phyloP scores from a whole-genome alignment of 2,329 filamentous ascomycete genomes.

The Colletotrichum endophyticum region DNA sequence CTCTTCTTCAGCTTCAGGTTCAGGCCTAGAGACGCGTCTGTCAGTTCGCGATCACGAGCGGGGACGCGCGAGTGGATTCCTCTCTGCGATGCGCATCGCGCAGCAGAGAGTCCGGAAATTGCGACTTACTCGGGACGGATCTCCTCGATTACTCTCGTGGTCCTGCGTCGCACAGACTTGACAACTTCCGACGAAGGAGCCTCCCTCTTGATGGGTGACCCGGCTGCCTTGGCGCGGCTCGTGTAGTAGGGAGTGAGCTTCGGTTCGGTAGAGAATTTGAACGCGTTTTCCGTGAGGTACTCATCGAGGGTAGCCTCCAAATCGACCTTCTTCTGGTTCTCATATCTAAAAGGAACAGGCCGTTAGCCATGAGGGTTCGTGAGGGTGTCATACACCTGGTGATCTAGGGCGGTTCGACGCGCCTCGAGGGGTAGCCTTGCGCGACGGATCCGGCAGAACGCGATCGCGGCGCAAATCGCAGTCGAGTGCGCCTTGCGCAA shows the following conservation, averaged over 20 bases:
- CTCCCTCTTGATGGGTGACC: slow-evolving; percentile 67
- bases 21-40: not conserved
- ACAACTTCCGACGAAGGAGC: slow-evolving; percentile 42
- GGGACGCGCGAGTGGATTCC: not conserved
- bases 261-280: slow-evolving; percentile 66
- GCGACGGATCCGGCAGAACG: slow-evolving; percentile 19
- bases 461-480: not conserved
- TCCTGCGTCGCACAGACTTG: slow-evolving; percentile 51
- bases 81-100: not conserved
- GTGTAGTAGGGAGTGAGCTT: slow-evolving; percentile 79
- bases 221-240: slow-evolving; percentile 62
- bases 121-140: slow-evolving; percentile 46
- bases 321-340: slow-evolving; percentile 77
- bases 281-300: slow-evolving; percentile 72
- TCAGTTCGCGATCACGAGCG: slow-evolving; percentile 4
- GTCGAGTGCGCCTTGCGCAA: not conserved
- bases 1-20: not conserved
- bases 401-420: slow-evolving; percentile 12
- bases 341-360: slow-evolving; percentile 56
- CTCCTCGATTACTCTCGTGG: slow-evolving; percentile 50
- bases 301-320: slow-evolving; percentile 78
- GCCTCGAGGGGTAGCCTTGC: slow-evolving; percentile 4
- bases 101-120: not conserved
- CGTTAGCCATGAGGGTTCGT: slow-evolving; percentile 2
- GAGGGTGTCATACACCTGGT: slow-evolving; percentile 24